These are phyloP conservation scores for Zychaea mexicana DNA, from an alignment of 371 early-diverging fungal genomes.

Conservation along the genomic window DNA sequence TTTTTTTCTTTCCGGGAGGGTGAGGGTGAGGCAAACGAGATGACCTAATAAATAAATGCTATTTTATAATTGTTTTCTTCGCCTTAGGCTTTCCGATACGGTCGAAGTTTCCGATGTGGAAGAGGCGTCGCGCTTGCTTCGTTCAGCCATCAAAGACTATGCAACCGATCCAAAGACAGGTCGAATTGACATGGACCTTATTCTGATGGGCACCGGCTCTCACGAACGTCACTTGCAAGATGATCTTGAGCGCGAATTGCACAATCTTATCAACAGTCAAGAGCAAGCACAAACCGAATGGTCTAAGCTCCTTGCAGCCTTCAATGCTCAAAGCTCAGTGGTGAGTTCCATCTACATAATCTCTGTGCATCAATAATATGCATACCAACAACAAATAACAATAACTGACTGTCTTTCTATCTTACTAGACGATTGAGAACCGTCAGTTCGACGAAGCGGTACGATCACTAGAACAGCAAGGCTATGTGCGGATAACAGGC, in stretches of 20 bases:
- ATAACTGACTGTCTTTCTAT: not conserved
- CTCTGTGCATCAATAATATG: not conserved
- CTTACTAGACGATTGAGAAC: conserved; percentile 35
- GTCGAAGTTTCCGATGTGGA: conserved; percentile 84
- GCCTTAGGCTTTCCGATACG: conserved; percentile 57
- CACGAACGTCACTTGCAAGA: conserved; percentile 57
- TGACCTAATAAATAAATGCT: not conserved
- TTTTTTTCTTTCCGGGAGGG: too few relatives aligned
- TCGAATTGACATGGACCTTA: conserved; percentile 95
- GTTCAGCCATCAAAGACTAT: conserved; percentile 91
- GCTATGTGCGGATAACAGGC: conserved; percentile 33
- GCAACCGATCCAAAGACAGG: conserved; percentile 99
- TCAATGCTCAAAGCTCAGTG: conserved; percentile 57
- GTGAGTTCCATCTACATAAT: conserved; percentile 29
- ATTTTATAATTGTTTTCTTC: not conserved
- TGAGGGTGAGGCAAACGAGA: too few relatives aligned
- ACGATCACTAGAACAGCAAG: conserved; percentile 36
- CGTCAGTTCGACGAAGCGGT: conserved; percentile 43
- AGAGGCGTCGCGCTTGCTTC: conserved; percentile 88
- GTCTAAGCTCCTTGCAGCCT: conserved; percentile 40
- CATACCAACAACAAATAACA: too few relatives aligned
- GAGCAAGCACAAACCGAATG: conserved; percentile 39
- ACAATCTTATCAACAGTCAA: conserved; percentile 39
- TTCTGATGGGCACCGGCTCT: conserved; percentile 85
- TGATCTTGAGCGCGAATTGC: conserved; percentile 48